These are phyloP conservation scores for Nelumbo lutea DNA, from an alignment of 164 flowering plant species.

Conservation along the genomic window DNA sequence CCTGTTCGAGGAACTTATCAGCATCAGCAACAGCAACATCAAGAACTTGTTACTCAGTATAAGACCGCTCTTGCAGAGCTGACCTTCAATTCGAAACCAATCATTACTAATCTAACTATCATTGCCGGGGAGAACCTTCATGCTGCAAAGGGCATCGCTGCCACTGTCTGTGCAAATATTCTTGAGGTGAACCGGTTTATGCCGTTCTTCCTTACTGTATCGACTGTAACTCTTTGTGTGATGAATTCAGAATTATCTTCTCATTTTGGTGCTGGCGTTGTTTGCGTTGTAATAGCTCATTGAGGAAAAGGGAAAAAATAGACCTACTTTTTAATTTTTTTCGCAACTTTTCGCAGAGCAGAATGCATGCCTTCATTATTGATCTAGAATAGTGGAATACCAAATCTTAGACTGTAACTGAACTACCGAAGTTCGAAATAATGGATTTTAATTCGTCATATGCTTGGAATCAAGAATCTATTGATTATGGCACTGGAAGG, in stretches of 20 bases:
- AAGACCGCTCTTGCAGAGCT: constrained; percentile 80
- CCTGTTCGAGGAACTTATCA: constrained; percentile 26
- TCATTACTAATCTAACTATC: constrained; percentile 89
- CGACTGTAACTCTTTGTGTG: constrained; percentile 12
- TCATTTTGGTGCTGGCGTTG: neutral
- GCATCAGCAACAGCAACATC: constrained; percentile 34
- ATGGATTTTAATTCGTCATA: neutral
- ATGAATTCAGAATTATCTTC: constrained; percentile 3
- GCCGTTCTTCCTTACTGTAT: constrained; percentile 13
- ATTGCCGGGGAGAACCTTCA: constrained; percentile 89
- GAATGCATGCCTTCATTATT: too few relatives aligned
- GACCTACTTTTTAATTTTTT: neutral
- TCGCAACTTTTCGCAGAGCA: too few relatives aligned
- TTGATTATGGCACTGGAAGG: neutral
- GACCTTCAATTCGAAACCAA: constrained; percentile 93
- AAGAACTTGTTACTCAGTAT: constrained; percentile 84
- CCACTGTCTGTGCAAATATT: constrained; percentile 63
- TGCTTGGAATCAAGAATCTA: neutral
- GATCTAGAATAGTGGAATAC: too few relatives aligned
- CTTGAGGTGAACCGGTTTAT: constrained; percentile 73
- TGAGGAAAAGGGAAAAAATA: neutral
- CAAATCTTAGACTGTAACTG: neutral
- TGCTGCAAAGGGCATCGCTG: constrained; percentile 81
- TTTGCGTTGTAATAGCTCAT: neutral
- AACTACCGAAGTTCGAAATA: neutral